These are phyloP conservation scores for Trametes maxima DNA, from an alignment of 768 basidiomycete species.

Conservation along the genomic window DNA sequence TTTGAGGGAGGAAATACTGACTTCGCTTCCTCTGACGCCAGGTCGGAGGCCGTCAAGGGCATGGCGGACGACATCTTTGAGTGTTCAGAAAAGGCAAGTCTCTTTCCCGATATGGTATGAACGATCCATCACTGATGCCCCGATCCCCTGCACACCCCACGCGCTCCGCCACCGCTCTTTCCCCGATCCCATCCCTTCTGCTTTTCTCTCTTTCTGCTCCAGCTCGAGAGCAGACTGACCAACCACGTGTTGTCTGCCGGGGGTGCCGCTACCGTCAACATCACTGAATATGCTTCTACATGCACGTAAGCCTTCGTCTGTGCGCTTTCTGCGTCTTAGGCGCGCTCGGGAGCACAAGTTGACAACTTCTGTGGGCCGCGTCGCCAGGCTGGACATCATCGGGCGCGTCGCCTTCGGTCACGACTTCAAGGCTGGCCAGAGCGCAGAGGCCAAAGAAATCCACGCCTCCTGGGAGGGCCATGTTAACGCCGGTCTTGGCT, in stretches of 20 bases:
- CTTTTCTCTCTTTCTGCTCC: not conserved
- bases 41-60: slow-evolving; percentile 37
- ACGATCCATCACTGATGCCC: not conserved
- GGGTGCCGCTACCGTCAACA: slow-evolving; percentile 26
- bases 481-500: slow-evolving; percentile 26
- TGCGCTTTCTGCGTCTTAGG: not conserved
- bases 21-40: slow-evolving; percentile 20
- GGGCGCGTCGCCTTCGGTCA: slow-evolving; percentile 43
- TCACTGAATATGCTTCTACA: slow-evolving; percentile 25
- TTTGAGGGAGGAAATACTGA: not conserved
- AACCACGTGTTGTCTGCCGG: slow-evolving; percentile 26
- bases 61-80: slow-evolving; percentile 39
- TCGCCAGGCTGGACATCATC: slow-evolving; percentile 32
- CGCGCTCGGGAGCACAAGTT: not conserved
- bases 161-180: slow-evolving; percentile 2
- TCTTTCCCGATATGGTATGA: not conserved
- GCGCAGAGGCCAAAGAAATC: slow-evolving; percentile 34
- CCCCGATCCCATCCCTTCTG: not conserved
- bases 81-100: slow-evolving; percentile 35
- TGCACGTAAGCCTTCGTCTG: slow-evolving; percentile 20
- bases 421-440: slow-evolving; percentile 39
- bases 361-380: not conserved
- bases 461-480: slow-evolving; percentile 30
- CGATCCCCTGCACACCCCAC: not conserved
- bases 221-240: slow-evolving; percentile 27